These are phyloP conservation scores for Globisporangium paddicum DNA, from an alignment of 352 stramenopile species.

Conservation along the genomic window DNA sequence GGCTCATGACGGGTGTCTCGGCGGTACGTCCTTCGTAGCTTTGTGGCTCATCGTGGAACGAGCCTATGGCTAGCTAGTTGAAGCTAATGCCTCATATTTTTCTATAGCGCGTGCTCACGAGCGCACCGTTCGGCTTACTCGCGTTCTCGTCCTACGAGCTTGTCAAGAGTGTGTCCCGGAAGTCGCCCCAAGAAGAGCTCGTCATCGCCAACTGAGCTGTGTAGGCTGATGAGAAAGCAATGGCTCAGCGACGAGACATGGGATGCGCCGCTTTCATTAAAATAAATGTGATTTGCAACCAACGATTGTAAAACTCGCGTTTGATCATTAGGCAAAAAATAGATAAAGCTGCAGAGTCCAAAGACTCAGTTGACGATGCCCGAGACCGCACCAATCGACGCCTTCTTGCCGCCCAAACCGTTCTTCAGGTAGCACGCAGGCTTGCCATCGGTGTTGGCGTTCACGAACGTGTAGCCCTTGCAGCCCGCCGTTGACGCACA, in stretches of 20 bases:
- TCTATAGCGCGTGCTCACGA: constrained; percentile 65
- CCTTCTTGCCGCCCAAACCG: background rate
- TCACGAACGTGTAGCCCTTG: constrained; percentile 30
- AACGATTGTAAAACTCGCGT: too few species aligned
- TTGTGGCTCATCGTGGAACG: background rate
- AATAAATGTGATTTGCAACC: too few species aligned
- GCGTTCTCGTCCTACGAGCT: constrained; percentile 89
- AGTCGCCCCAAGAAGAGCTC: constrained; percentile 34
- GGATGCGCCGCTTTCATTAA: too few species aligned
- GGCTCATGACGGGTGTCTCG: constrained; percentile 78
- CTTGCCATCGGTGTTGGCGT: constrained; percentile 11
- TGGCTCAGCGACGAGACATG: too few species aligned
- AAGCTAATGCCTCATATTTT: background rate
- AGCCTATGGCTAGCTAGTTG: background rate
- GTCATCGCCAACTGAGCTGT: background rate
- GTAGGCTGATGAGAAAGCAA: too few species aligned
- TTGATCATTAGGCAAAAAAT: too few species aligned
- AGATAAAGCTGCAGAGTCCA: too few species aligned
- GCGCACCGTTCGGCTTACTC: constrained; percentile 78
- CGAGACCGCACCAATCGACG: background rate
- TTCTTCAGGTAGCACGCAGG: constrained; percentile 28
- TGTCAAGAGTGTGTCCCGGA: constrained; percentile 82
- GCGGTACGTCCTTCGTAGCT: constrained; percentile 40
- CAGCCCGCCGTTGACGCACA: constrained; percentile 19
- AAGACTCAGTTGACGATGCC: constrained; percentile 2